Conservation (phyloP, 805 yeast genomes). For the Kodamaea jinghongensis region DNA sequence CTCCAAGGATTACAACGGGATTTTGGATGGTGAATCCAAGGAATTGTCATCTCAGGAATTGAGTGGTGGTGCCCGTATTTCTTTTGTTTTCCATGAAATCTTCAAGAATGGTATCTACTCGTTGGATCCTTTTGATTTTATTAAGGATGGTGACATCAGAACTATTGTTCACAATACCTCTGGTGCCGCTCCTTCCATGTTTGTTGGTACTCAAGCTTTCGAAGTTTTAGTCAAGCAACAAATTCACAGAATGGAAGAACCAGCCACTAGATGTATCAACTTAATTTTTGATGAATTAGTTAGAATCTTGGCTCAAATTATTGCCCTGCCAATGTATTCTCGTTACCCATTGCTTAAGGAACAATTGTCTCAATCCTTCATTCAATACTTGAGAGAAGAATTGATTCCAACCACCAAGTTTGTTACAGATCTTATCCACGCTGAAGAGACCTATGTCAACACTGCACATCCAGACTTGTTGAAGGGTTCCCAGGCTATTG, state of each 20-base stretch:
- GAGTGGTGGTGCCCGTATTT: constrained; percentile 97
- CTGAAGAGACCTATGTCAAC: constrained; percentile 93
- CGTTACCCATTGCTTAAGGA: constrained; percentile 92
- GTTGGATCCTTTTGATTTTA: constrained; percentile 93
- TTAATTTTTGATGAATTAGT: constrained; percentile 93
- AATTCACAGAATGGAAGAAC: constrained; percentile 91
- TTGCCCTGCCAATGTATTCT: constrained; percentile 70
- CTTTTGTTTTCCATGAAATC: constrained; percentile 95
- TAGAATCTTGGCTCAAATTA: constrained; percentile 80
- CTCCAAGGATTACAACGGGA: constrained; percentile 85
- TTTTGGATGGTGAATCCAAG: constrained; percentile 87
- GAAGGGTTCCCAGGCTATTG: constrained; percentile 94
- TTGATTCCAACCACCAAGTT: constrained; percentile 82
- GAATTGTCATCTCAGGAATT: constrained; percentile 87
- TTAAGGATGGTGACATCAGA: constrained; percentile 92
- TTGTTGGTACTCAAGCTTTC: constrained; percentile 96
- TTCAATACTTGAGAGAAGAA: constrained; percentile 75
- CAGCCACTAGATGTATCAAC: constrained; percentile 81
- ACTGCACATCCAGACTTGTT: constrained; percentile 97
- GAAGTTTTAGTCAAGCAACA: constrained; percentile 57
- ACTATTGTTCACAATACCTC: constrained; percentile 96
- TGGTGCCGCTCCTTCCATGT: constrained; percentile 91
- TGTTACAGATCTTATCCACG: constrained; percentile 74
- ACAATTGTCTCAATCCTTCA: constrained; percentile 74
- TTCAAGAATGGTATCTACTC: constrained; percentile 89